These are phyloP conservation scores for Daldinia grandis DNA, from an alignment of 495 filamentous ascomycete genomes.

Conservation along the genomic window DNA sequence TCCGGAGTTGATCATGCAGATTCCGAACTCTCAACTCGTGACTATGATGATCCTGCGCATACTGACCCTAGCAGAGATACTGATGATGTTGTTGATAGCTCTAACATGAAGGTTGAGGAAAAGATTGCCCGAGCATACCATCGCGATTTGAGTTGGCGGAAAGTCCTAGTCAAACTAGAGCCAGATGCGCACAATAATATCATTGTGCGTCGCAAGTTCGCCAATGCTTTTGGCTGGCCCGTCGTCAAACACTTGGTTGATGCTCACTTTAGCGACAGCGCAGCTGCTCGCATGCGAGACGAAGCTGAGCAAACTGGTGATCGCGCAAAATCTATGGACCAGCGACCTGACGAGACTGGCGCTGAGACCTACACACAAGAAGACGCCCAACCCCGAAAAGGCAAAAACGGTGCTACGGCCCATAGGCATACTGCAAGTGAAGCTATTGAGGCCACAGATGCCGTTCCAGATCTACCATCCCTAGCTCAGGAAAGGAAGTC, in stretches of 20 bases:
- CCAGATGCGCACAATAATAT: slow-evolving; percentile 99
- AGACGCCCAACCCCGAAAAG: slow-evolving; percentile 16
- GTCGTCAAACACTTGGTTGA: slow-evolving; percentile 93
- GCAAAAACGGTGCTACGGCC: slow-evolving; percentile 1
- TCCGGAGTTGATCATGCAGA: slow-evolving; percentile 40
- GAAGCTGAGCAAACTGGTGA: slow-evolving; percentile 55
- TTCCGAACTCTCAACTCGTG: slow-evolving; percentile 46
- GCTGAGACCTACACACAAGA: slow-evolving; percentile 45
- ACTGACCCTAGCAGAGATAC: slow-evolving; percentile 50
- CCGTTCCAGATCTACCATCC: slow-evolving; percentile 48
- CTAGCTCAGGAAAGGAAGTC: slow-evolving; percentile 26
- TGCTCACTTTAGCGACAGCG: slow-evolving; percentile 83
- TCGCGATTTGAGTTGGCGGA: slow-evolving; percentile 87
- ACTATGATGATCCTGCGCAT: slow-evolving; percentile 50
- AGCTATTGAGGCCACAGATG: slow-evolving; percentile 50
- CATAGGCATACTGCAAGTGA: slow-evolving; percentile 50
- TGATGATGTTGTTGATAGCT: slow-evolving; percentile 60
- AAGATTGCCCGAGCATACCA: slow-evolving; percentile 98
- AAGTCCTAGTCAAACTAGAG: slow-evolving; percentile 93
- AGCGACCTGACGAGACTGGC: slow-evolving; percentile 51
- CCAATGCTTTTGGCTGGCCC: slow-evolving; percentile 97
- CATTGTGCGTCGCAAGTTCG: slow-evolving; percentile 92
- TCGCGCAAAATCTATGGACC: slow-evolving; percentile 50
- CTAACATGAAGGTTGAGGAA: slow-evolving; percentile 87
- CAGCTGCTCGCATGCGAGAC: slow-evolving; percentile 66